phyloP scores from a whole-genome alignment of 805 yeast species.

The Kazachstania bromeliacearum region DNA sequence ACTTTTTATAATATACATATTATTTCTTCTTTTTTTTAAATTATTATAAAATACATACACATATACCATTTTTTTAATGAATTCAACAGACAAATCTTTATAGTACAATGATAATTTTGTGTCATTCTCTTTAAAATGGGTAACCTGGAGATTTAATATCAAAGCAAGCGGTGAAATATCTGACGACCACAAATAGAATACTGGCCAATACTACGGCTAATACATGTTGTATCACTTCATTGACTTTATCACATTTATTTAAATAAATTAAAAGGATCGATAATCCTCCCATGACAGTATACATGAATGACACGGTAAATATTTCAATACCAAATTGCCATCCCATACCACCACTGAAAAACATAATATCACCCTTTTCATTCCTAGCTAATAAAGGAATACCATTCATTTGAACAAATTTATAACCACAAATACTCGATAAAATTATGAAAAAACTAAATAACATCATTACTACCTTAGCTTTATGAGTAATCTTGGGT shows the following conservation, averaged over 20 bases:
- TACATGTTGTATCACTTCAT: conserved; percentile 14
- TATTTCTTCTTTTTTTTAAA: background rate
- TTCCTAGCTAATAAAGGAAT: conserved; percentile 54
- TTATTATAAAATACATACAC: background rate
- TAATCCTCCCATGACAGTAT: conserved; percentile 36
- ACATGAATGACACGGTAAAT: conserved; percentile 41
- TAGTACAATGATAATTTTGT: too few relatives aligned
- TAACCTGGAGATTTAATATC: conserved; percentile 24
- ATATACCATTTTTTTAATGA: background rate
- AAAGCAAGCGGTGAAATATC: conserved; percentile 21
- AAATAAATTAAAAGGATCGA: conserved; percentile 36
- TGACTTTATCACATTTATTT: background rate
- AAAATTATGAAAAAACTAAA: conserved; percentile 34
- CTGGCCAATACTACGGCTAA: conserved; percentile 10
- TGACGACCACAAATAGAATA: conserved; percentile 14
- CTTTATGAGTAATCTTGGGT: conserved; percentile 22
- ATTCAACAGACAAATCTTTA: too few relatives aligned
- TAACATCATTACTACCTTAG: conserved; percentile 20
- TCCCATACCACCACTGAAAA: conserved; percentile 52
- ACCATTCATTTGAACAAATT: conserved; percentile 49
- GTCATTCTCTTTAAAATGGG: conserved; percentile 9
- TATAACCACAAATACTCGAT: conserved; percentile 50
- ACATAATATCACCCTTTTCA: conserved; percentile 42
- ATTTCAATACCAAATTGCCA: conserved; percentile 69
- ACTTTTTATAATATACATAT: background rate